A percentile compares a stretch with the other conserved stretches of the same genome.
phyloP scores from a whole-genome alignment of 2,329 filamentous ascomycete genomes.

The Colletotrichum sp. region DNA sequence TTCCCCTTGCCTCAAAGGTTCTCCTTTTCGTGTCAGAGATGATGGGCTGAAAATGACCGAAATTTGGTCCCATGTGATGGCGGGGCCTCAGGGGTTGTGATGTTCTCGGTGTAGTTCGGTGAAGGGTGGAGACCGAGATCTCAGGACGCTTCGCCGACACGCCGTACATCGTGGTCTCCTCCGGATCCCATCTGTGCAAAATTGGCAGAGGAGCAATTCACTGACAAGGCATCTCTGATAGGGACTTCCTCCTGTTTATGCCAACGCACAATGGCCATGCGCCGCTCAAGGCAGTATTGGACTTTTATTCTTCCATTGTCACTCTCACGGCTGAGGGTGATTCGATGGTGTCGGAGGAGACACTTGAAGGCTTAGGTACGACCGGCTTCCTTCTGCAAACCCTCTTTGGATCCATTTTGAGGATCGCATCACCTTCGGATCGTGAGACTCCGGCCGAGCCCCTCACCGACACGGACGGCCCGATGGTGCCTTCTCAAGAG shows the following conservation, averaged over 20 bases:
- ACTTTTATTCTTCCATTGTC: constrained; percentile 89
- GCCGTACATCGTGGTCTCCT: background rate
- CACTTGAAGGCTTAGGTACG: constrained; percentile 94
- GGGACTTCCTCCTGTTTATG: constrained; percentile 94
- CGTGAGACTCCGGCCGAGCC: constrained; percentile 22
- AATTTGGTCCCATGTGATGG: background rate
- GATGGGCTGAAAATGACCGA: background rate
- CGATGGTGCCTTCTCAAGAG: constrained; percentile 1
- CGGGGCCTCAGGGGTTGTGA: background rate
- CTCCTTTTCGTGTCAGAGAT: background rate
- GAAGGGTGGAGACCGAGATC: background rate
- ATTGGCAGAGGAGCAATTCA: background rate
- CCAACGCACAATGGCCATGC: constrained; percentile 66
- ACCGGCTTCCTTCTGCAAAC: constrained; percentile 71
- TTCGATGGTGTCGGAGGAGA: constrained; percentile 88
- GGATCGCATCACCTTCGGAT: constrained; percentile 61
- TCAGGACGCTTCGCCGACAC: background rate
- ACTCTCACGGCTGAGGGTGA: constrained; percentile 94
- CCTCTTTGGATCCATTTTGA: constrained; percentile 78
- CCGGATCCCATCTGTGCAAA: background rate
- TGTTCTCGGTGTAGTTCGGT: background rate
- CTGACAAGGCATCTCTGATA: constrained; percentile 35
- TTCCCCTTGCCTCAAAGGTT: background rate
- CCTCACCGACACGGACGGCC: background rate
- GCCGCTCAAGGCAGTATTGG: constrained; percentile 81